These are phyloP conservation scores for Candida sonorensis DNA, from an alignment of 805 yeast species.

Conservation along the genomic window DNA sequence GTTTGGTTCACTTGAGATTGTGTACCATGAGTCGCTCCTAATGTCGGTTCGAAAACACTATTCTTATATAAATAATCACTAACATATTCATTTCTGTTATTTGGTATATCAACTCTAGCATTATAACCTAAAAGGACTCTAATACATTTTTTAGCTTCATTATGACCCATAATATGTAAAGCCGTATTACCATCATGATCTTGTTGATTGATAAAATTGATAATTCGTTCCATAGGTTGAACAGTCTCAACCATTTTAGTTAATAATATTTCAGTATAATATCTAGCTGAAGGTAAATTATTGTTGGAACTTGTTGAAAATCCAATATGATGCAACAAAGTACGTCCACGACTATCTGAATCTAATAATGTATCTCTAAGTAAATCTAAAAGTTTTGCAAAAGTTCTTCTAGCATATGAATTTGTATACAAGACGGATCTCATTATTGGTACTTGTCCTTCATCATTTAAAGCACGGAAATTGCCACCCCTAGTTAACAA, in stretches of 20 bases:
- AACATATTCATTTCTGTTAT: conserved; percentile 36
- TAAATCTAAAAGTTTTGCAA: conserved; percentile 70
- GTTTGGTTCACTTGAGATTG: not conserved
- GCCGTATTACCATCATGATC: conserved; percentile 53
- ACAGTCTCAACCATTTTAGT: conserved; percentile 59
- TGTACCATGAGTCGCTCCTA: not conserved
- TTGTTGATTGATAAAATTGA: conserved; percentile 49
- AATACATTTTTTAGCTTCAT: conserved; percentile 39
- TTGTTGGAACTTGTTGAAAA: conserved; percentile 58
- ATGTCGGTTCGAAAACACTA: conserved; percentile 11
- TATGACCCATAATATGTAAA: conserved; percentile 42
- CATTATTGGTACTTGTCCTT: conserved; percentile 84
- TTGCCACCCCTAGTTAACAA: conserved; percentile 72
- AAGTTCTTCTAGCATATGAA: conserved; percentile 73
- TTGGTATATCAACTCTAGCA: conserved; percentile 46
- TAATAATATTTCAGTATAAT: conserved; percentile 71
- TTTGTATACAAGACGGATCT: conserved; percentile 83
- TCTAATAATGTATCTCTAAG: conserved; percentile 73
- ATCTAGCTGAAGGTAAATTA: conserved; percentile 71
- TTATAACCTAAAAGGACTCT: conserved; percentile 40
- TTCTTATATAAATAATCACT: conserved; percentile 31
- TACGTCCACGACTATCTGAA: conserved; percentile 65
- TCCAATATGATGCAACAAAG: conserved; percentile 83
- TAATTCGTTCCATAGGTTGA: conserved; percentile 54
- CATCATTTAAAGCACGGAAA: conserved; percentile 48